phyloP scores from a whole-genome alignment of 495 filamentous ascomycete genomes.

The Astrothelium subdiscretum region DNA sequence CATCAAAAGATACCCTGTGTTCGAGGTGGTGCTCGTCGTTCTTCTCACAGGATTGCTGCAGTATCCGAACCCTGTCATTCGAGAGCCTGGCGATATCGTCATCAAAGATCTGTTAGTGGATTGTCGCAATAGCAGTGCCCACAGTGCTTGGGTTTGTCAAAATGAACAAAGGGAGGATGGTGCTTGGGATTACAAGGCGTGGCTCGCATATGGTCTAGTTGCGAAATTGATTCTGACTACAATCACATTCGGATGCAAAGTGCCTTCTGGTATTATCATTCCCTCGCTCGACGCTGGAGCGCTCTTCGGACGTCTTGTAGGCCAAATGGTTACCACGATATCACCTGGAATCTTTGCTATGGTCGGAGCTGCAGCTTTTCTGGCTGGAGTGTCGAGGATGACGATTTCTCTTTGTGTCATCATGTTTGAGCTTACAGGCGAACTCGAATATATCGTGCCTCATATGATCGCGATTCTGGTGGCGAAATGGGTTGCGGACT shows the following conservation, averaged over 20 bases:
- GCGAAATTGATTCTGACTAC: slow-evolving; percentile 44
- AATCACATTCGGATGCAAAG: slow-evolving; percentile 46
- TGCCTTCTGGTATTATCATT: slow-evolving; percentile 48
- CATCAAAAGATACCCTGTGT: slow-evolving; percentile 42
- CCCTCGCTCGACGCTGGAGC: slow-evolving; percentile 46
- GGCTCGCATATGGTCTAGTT: slow-evolving; percentile 40
- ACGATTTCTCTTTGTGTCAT: slow-evolving; percentile 46
- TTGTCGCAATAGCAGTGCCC: slow-evolving; percentile 26
- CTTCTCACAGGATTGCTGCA: slow-evolving; percentile 41
- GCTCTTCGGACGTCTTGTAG: slow-evolving; percentile 43
- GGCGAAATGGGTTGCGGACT: slow-evolving; percentile 49
- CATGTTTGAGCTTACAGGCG: slow-evolving; percentile 43
- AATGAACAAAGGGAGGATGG: slow-evolving; percentile 27
- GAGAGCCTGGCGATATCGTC: slow-evolving; percentile 41
- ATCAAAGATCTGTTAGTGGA: slow-evolving; percentile 44
- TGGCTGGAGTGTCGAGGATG: slow-evolving; percentile 47
- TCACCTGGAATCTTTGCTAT: slow-evolving; percentile 49
- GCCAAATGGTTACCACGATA: slow-evolving; percentile 36
- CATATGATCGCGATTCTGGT: slow-evolving; percentile 49
- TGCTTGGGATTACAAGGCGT: slow-evolving; percentile 32
- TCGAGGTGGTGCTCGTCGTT: slow-evolving; percentile 44
- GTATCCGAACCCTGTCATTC: slow-evolving; percentile 41
- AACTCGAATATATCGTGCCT: slow-evolving; percentile 38
- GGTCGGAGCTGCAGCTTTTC: slow-evolving; percentile 48
- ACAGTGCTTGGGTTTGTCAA: slow-evolving; percentile 37